A percentile compares a stretch with the other conserved stretches of the same genome.
These are phyloP conservation scores for Ilyonectria destructans DNA, from an alignment of 2,329 filamentous ascomycete genomes.

Conservation along the genomic window DNA sequence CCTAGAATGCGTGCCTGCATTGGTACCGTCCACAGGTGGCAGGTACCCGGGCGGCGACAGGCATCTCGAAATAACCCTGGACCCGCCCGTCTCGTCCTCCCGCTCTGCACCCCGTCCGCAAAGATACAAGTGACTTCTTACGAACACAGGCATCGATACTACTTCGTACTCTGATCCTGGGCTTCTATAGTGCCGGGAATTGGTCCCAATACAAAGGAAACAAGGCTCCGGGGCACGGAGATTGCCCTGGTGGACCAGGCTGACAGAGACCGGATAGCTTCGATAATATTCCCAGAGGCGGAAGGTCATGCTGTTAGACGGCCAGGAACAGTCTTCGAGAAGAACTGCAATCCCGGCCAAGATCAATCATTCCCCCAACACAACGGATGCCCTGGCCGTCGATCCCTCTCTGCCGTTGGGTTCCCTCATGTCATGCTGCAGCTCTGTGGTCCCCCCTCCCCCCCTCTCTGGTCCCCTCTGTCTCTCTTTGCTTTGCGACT, in stretches of 20 bases:
- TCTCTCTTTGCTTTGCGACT: slow-evolving; percentile 38
- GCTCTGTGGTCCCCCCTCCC: slow-evolving; percentile 10
- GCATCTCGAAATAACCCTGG: slow-evolving; percentile 41
- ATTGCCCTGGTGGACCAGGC: slow-evolving; percentile 18
- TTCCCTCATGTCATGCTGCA: slow-evolving; percentile 13
- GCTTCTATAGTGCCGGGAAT: slow-evolving; percentile 38
- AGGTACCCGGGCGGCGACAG: slow-evolving; percentile 39
- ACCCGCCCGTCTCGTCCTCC: slow-evolving; percentile 35
- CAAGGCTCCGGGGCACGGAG: slow-evolving; percentile 35
- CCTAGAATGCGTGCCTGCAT: slow-evolving; percentile 38
- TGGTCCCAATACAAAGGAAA: slow-evolving; percentile 45
- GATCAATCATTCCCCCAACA: slow-evolving; percentile 37
- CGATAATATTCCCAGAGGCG: slow-evolving; percentile 7
- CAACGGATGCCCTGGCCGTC: slow-evolving; percentile 47
- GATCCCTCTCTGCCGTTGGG: slow-evolving; percentile 44
- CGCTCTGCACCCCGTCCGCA: slow-evolving; percentile 25
- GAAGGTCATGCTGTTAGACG: slow-evolving; percentile 38
- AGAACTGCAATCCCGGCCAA: slow-evolving; percentile 44
- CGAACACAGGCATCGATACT: slow-evolving; percentile 18
- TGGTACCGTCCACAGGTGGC: slow-evolving; percentile 42
- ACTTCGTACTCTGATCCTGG: slow-evolving; percentile 31
- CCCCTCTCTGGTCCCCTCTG: slow-evolving; percentile 29
- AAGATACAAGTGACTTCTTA: slow-evolving; percentile 30
- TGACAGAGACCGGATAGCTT: slow-evolving; percentile 18
- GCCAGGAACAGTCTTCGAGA: slow-evolving; percentile 43